These are phyloP conservation scores for Diaporthe citri DNA, from an alignment of 2,329 filamentous ascomycete genomes.

Conservation along the genomic window DNA sequence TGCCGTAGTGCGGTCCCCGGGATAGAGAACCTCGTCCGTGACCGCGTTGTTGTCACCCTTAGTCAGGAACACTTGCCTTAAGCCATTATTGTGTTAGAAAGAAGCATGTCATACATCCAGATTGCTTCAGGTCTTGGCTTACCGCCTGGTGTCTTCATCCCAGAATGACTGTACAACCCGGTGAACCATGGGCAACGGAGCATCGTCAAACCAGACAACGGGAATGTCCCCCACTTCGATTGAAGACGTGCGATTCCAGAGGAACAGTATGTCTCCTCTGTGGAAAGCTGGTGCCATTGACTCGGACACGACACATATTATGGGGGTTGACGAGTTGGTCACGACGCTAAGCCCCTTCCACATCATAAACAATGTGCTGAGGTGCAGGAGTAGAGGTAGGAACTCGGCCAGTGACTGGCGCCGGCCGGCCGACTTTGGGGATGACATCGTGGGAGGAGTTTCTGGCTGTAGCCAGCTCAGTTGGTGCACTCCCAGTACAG, in stretches of 20 bases:
- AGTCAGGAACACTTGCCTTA: constrained; percentile 44
- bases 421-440: neutral
- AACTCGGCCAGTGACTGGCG: neutral
- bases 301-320: constrained; percentile 43
- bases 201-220: constrained; percentile 45
- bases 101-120: neutral
- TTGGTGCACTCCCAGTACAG: neutral
- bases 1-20: constrained; percentile 37
- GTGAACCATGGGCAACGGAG: constrained; percentile 46
- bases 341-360: constrained; percentile 43
- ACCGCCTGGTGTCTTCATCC: neutral
- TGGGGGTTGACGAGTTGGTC: constrained; percentile 42
- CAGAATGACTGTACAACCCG: constrained; percentile 41
- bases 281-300: constrained; percentile 47
- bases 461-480: neutral
- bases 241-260: constrained; percentile 40
- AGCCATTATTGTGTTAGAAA: neutral
- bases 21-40: constrained; percentile 44
- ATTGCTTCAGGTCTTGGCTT: neutral
- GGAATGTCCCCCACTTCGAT: constrained; percentile 46
- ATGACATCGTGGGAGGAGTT: neutral
- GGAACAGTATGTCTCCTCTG: constrained; percentile 45
- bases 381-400: constrained; percentile 18
- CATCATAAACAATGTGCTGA: constrained; percentile 43
- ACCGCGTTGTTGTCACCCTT: constrained; percentile 45